Evolutionary conservation across 768 basidiomycete species (phyloP).

Genomic region (Boletellus emodensis): DNA sequence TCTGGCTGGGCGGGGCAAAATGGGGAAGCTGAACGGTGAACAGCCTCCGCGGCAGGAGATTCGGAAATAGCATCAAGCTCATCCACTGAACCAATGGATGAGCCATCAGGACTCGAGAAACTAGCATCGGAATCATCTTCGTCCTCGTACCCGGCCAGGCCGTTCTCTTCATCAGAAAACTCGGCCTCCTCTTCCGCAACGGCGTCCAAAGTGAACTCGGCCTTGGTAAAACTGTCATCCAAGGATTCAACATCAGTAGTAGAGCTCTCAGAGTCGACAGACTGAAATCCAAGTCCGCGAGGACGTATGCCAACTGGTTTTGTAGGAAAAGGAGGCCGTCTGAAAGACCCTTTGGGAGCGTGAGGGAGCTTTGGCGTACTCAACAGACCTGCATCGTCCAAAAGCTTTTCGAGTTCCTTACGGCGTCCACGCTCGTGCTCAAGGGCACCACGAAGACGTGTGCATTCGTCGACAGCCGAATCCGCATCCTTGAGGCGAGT

Average conservation of each 20-base stretch:
- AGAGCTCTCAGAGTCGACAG: slow-evolving; percentile 63
- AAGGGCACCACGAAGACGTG: slow-evolving; percentile 29
- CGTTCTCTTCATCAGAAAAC: slow-evolving; percentile 45
- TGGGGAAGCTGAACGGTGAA: slow-evolving; percentile 1
- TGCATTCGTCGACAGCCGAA: slow-evolving; percentile 21
- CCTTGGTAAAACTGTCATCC: slow-evolving; percentile 40
- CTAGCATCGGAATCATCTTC: slow-evolving; percentile 56
- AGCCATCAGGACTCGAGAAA: slow-evolving; percentile 42
- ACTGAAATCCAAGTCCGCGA: slow-evolving; percentile 50
- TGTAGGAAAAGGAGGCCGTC: slow-evolving; percentile 16
- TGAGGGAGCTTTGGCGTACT: slow-evolving; percentile 40
- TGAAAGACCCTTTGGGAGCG: slow-evolving; percentile 10
- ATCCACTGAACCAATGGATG: slow-evolving; percentile 53
- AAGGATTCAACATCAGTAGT: slow-evolving; percentile 64
- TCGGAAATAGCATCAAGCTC: slow-evolving; percentile 32
- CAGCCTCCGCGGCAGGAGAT: slow-evolving; percentile 9
- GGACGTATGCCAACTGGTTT: slow-evolving; percentile 31
- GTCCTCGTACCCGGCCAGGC: slow-evolving; percentile 64
- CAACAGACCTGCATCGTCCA: slow-evolving; percentile 43
- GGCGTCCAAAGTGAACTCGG: slow-evolving; percentile 48
- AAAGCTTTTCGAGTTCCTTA: slow-evolving; percentile 49
- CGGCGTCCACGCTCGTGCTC: slow-evolving; percentile 40
- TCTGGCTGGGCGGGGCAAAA: slow-evolving; percentile 13
- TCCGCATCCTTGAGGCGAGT: slow-evolving; percentile 31
- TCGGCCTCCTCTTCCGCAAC: slow-evolving; percentile 55